These are phyloP conservation scores for Magnusiomyces fungicola DNA, from an alignment of 1,139 yeast genomes.

Conservation along the genomic window DNA sequence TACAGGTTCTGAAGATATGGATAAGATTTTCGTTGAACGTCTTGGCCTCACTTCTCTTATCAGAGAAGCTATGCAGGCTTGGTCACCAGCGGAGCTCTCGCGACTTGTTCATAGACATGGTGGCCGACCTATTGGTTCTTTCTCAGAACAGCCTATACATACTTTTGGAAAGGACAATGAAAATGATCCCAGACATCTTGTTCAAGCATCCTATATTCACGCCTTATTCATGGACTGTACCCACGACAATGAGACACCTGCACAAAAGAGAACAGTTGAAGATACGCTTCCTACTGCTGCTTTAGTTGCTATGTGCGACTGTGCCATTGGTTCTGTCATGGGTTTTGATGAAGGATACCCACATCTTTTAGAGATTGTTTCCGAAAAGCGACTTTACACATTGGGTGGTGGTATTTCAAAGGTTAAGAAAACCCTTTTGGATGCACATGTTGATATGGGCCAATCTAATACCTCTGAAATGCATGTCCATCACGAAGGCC, in stretches of 20 bases:
- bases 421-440: conserved; percentile 52
- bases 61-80: conserved; percentile 97
- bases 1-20: conserved; percentile 88
- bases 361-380: conserved; percentile 68
- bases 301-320: conserved; percentile 82
- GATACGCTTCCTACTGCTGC: conserved; percentile 96
- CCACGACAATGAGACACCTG: conserved; percentile 88
- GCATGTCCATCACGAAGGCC: conserved; percentile 92
- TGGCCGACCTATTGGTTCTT: conserved; percentile 91
- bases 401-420: conserved; percentile 63
- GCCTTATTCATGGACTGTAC: conserved; percentile 97
- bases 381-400: conserved; percentile 61
- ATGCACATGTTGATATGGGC: conserved; percentile 62
- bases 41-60: conserved; percentile 82
- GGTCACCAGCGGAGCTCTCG: conserved; percentile 81
- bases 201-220: conserved; percentile 69
- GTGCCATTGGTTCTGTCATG: conserved; percentile 90
- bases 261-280: conserved; percentile 83
- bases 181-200: conserved; percentile 29
- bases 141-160: conserved; percentile 32
- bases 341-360: conserved; percentile 95
- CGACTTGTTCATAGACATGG: conserved; percentile 86
- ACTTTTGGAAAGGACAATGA: conserved; percentile 17
- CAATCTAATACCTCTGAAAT: conserved; percentile 72
- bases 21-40: conserved; percentile 81